phyloP scores from a whole-genome alignment of 2,329 filamentous ascomycete genomes.

The Aureobasidium uvarum region DNA sequence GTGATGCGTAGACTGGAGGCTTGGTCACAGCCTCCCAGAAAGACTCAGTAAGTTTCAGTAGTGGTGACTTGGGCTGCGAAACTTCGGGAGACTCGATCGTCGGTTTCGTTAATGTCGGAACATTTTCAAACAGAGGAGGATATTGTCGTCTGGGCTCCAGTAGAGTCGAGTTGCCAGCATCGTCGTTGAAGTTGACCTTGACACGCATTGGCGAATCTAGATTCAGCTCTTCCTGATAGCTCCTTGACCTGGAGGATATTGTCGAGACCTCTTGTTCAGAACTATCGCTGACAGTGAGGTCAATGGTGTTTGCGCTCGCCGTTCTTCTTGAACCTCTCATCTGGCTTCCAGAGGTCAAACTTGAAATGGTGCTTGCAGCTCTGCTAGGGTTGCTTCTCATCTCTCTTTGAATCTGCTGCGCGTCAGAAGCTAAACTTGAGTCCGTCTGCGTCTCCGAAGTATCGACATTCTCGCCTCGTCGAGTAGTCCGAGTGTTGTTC shows the following conservation, averaged over 20 bases:
- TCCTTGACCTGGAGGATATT: conserved; percentile 27
- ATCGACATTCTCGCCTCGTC: background rate
- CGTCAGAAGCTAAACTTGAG: conserved; percentile 35
- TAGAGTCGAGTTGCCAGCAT: conserved; percentile 29
- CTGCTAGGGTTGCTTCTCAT: conserved; percentile 26
- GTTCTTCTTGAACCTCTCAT: conserved; percentile 2
- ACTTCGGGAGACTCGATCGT: background rate
- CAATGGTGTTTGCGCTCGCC: conserved; percentile 9
- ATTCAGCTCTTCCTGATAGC: conserved; percentile 41
- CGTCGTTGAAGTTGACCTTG: conserved; percentile 40
- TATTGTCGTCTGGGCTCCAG: conserved; percentile 29
- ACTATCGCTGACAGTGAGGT: conserved; percentile 1
- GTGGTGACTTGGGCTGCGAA: conserved; percentile 7
- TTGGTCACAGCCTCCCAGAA: conserved; percentile 36
- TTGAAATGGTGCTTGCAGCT: conserved; percentile 8
- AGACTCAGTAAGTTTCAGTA: conserved; percentile 30
- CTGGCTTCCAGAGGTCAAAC: conserved; percentile 9
- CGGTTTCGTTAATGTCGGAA: conserved; percentile 1
- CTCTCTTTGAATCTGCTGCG: conserved; percentile 35
- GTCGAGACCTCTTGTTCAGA: conserved; percentile 24
- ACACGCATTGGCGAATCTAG: conserved; percentile 39
- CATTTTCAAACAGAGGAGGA: conserved; percentile 34
- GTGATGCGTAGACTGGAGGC: conserved; percentile 21
- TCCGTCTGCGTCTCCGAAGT: conserved; percentile 14
- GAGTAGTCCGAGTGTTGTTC: conserved; percentile 22